Base-by-base conservation (phyloP, 139 green algal genomes). In the Medakamo hakoo region DNA sequence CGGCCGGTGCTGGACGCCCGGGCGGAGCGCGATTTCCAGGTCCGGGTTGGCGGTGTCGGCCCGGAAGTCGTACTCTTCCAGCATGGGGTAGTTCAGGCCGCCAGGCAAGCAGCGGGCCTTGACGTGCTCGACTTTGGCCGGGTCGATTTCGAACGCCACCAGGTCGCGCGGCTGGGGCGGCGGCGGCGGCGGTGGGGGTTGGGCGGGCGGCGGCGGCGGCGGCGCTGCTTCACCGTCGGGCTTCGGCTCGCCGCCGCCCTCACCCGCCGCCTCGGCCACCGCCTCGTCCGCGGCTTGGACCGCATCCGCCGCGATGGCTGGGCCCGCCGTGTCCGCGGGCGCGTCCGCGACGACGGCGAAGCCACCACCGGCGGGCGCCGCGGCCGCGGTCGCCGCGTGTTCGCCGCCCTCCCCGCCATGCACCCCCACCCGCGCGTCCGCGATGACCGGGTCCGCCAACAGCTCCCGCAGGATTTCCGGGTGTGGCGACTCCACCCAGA, bases 31-130 rank as follows among this genome's bases (percentile, higher is more conserved):
- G 2, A 94, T 83, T 52, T 69, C 63, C 22, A 95, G 67, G 57
- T 82, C 62, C 1, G 82, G 73, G 66, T 92, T 93, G 52, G 65
- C 55, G 5, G 62, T 70, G 76, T 95, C 89, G 67, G 90, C 83
- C 23, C 78, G 74, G 74, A 96, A 98, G 82, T 98, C 92, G 66
- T 98, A 98, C 81, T 98, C 92, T 67, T 98, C 92, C 63, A 98
- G 74, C 82, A 98, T 93, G 3, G 92, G 92, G 76, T 89, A 95
- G 77, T 97, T 93, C 4, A 98, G 75, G 5, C 75, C 80, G 3
- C 75, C 76, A 14, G 89, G 92, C 55, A 98, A 75, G 74, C 92
- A 97, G 22, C 89, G 76, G 71, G 79, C 66, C 80, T 98, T 97
- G 32, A 98, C 92, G 27, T 84, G 71, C 81, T 98, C 92, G 55